phyloP scores from a whole-genome alignment of 495 filamentous ascomycete genomes.

The Daldinia decipiens region DNA sequence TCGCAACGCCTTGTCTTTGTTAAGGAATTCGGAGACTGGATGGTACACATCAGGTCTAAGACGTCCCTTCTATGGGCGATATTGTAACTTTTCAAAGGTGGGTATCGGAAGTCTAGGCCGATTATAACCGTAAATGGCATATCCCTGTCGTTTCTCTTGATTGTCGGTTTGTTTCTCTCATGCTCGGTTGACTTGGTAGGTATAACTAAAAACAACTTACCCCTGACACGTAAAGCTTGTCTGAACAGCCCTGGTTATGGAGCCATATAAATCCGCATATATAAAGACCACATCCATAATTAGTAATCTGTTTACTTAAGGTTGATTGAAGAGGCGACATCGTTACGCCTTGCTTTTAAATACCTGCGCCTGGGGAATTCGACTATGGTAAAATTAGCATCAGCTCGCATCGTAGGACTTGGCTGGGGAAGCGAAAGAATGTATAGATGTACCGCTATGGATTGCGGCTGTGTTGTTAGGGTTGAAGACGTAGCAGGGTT shows the following conservation, averaged over 20 bases:
- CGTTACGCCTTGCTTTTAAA: neutral
- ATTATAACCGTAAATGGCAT: too few species aligned
- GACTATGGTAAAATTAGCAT: too few species aligned
- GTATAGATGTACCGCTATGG: neutral
- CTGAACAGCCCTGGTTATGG: neutral
- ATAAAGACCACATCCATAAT: neutral
- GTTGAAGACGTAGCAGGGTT: conserved; percentile 5
- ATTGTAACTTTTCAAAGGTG: too few species aligned
- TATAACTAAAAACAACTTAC: neutral
- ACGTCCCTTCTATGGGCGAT: too few species aligned
- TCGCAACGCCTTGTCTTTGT: neutral
- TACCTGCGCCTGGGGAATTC: too few species aligned
- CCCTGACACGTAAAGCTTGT: neutral
- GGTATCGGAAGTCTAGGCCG: too few species aligned
- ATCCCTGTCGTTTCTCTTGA: too few species aligned
- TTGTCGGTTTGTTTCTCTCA: too few species aligned
- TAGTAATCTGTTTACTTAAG: neutral
- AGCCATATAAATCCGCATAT: neutral
- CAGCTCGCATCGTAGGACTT: too few species aligned
- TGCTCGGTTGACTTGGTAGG: too few species aligned
- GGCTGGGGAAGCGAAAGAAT: too few species aligned
- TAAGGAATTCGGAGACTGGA: neutral
- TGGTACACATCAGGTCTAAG: too few species aligned
- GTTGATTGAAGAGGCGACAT: neutral
- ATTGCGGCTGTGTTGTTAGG: neutral